Percentiles rank a stretch among this genome's conserved stretches.
phyloP scores from a whole-genome alignment of 495 filamentous ascomycete species.

The Aspergillus biplanus region DNA sequence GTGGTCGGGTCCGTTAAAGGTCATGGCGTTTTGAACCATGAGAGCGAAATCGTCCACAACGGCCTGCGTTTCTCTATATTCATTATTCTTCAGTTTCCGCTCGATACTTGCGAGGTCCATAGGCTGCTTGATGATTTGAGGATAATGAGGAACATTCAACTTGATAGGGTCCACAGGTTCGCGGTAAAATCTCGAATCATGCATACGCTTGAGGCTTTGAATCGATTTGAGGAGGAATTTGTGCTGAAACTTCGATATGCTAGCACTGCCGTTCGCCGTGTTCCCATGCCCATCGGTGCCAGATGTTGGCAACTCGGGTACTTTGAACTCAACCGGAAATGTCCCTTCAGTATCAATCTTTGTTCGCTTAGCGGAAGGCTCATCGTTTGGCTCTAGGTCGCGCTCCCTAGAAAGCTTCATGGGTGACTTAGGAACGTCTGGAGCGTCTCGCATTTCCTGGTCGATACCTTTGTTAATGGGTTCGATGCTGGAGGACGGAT shows the following conservation, averaged over 20 bases:
- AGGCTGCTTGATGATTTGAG: slow-evolving; percentile 68
- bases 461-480: slow-evolving; percentile 11
- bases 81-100: slow-evolving; percentile 68
- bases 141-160: slow-evolving; percentile 73
- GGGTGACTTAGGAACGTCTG: slow-evolving; percentile 38
- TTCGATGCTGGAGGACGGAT: slow-evolving; percentile 29
- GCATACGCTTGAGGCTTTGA: slow-evolving; percentile 78
- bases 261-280: slow-evolving; percentile 22
- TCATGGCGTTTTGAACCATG: slow-evolving; percentile 73
- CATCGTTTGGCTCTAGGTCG: slow-evolving; percentile 69
- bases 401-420: slow-evolving; percentile 70
- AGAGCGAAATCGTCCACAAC: slow-evolving; percentile 72
- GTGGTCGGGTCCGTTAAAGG: slow-evolving; percentile 83
- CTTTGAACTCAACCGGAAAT: slow-evolving; percentile 38
- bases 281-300: slow-evolving; percentile 26
- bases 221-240: slow-evolving; percentile 58
- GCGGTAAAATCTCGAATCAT: slow-evolving; percentile 71
- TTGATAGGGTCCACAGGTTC: slow-evolving; percentile 72
- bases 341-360: slow-evolving; percentile 58
- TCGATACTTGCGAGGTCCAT: slow-evolving; percentile 88
- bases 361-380: slow-evolving; percentile 75
- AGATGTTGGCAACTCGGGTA: slow-evolving; percentile 39
- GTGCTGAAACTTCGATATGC: slow-evolving; percentile 60
- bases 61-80: slow-evolving; percentile 65
- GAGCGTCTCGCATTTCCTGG: background rate